A percentile compares a stretch with the other conserved stretches of the same genome.
These are phyloP conservation scores for Neurospora africana DNA, from an alignment of 495 filamentous ascomycete species.

Conservation along the genomic window DNA sequence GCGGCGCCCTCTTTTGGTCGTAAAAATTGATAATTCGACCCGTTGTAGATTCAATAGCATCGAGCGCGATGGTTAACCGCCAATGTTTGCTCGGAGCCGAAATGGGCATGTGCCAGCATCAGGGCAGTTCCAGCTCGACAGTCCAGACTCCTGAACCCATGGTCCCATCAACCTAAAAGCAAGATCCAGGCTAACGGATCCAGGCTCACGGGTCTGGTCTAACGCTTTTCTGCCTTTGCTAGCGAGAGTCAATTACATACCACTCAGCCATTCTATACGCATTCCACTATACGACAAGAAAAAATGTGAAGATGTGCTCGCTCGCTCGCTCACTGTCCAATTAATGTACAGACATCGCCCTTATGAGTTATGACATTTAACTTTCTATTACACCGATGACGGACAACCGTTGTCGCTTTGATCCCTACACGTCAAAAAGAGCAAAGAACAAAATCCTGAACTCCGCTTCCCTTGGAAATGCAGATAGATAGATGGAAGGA, in stretches of 20 bases:
- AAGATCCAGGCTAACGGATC: neutral
- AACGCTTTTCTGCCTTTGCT: neutral
- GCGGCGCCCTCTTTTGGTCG: neutral
- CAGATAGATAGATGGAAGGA: neutral
- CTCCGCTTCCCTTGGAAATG: neutral
- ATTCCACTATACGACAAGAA: no score
- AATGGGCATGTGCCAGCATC: neutral
- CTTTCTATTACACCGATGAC: neutral
- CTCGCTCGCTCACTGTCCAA: neutral
- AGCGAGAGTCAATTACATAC: neutral
- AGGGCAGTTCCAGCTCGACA: neutral
- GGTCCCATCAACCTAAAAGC: neutral
- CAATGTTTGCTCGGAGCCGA: neutral
- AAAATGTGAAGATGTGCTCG: neutral
- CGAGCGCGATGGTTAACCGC: neutral
- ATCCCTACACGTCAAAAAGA: neutral
- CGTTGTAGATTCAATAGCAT: neutral
- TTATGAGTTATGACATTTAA: neutral
- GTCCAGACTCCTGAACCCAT: neutral
- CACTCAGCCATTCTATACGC: neutral
- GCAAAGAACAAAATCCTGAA: neutral
- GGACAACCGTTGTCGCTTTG: neutral
- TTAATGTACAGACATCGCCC: neutral
- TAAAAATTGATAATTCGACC: neutral
- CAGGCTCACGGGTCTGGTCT: neutral